A percentile compares a stretch with the other conserved stretches of the same genome.
Evolutionary conservation across 2,329 filamentous ascomycete genomes (phyloP).

Genomic region (Claviceps spartinae): DNA sequence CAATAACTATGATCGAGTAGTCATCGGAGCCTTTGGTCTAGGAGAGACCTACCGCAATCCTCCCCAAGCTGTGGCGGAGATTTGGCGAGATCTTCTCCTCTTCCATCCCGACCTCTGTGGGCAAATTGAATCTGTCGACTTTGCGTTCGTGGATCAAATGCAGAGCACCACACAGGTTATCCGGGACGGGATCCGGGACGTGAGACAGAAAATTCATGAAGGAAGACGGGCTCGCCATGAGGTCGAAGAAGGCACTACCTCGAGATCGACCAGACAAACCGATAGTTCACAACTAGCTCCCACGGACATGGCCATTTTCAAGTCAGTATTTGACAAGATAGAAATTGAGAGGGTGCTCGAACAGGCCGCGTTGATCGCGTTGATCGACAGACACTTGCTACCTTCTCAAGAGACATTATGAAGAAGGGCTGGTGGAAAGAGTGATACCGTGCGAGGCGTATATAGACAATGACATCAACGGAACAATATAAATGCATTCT

Average conservation of each 20-base stretch:
- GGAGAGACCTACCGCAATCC: slow-evolving; percentile 31
- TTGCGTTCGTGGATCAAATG: slow-evolving; percentile 46
- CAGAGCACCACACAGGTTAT: slow-evolving; percentile 42
- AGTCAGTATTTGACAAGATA: slow-evolving; percentile 33
- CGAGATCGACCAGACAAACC: slow-evolving; percentile 8
- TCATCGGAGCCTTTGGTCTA: slow-evolving; percentile 51
- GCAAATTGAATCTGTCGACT: slow-evolving; percentile 47
- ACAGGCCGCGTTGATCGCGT: slow-evolving; percentile 42
- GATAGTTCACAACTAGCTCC: slow-evolving; percentile 14
- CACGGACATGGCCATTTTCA: slow-evolving; percentile 40
- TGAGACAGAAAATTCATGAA: slow-evolving; percentile 11
- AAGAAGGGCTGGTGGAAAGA: neutral
- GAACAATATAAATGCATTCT: too few relatives aligned
- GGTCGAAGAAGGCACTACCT: too few relatives aligned
- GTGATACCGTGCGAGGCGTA: neutral
- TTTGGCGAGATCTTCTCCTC: slow-evolving; percentile 52
- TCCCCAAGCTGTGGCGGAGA: slow-evolving; percentile 47
- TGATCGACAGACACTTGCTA: slow-evolving; percentile 37
- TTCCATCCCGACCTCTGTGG: slow-evolving; percentile 49
- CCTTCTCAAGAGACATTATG: slow-evolving; percentile 10
- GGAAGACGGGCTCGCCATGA: too few relatives aligned
- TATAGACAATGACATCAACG: too few relatives aligned
- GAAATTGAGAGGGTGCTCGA: slow-evolving; percentile 37
- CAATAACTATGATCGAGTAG: slow-evolving; percentile 41
- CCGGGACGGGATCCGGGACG: slow-evolving; percentile 41